Evolutionary conservation across 805 yeast species (phyloP), one percentile per base, ranked within the genome.

Genomic region (Starmerella apis): DNA sequence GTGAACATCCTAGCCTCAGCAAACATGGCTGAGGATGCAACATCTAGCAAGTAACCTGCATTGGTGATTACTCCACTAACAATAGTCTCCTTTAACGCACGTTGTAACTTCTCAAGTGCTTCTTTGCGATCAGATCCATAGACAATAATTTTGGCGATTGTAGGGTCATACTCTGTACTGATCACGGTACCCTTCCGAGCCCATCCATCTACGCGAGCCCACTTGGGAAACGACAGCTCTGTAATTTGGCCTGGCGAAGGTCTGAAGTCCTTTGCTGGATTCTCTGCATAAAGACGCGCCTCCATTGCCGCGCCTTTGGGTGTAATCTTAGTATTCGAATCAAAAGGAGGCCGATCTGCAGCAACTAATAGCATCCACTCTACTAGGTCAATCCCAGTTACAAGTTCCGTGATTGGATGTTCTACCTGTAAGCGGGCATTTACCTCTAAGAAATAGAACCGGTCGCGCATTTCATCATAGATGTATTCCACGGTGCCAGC

Each of bases 401-500:
- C 95, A 79, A 80, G 73, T 69, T 90, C 98, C 25, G 98, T 90
- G 61, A 92, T 82, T 36, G 97, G 97, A 67, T 90, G 98, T 71
- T 90, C 98, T 43, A 90, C 98, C 68, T 90, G 98, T 59, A 90
- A 76, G 64, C 98, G 80, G 11, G 98, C 94, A 65, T 90, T 90
- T 57, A 90, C 97, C 67, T 90, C 98, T 62, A 90, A 72, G 70
- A 90, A 90, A 71, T 90, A 90, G 66, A 90, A 92, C 64, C 82
- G 92, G 64, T 88, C 90, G 59, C 94, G 72, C 49, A 67, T 73
- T 61, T 83, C 82, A 64, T 92, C 97, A 63, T 85, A 90, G 61
- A 90, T 88, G 65, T 81, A 90, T 69, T 90, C 98, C 60, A 92
- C 95, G 6, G 98, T 90, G 66, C 97, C 98, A 36, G 97, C 98